Base-by-base conservation (phyloP, 2,329 filamentous ascomycete species). In the Trichoderma citrinoviride region DNA sequence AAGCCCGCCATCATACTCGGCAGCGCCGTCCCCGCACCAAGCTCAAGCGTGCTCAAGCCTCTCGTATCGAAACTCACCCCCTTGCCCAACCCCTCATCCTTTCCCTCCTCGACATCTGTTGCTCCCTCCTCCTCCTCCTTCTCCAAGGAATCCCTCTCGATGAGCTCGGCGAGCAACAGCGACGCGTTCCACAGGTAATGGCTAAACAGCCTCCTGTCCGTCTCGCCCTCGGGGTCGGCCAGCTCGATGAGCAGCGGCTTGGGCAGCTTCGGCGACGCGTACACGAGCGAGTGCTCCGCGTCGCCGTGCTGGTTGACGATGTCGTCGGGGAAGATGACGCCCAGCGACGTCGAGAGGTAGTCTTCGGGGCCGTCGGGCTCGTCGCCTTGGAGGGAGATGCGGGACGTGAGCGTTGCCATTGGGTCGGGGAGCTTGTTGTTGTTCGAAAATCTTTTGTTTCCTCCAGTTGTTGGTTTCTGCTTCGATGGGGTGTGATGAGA, bases 181-280 rank as follows among this genome's bases (percentile, higher is more conserved):
- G 80, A 82, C 7, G 88, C 81, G 75, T 92, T 92, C 89, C 89
- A 92, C 27, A 92, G 76, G 74, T 88, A 91, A 73, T 92, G 89
- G 67, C 87, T 86, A 73, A 91, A 92, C 50, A 91, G 81, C 21
- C 76, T 74, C 56, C 87, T 77, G 70, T 87, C 83, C 33, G 81
- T 76, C 62, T 87, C 85, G 37, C 75, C 78, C 37, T 77, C 73
- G 14, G 77, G 86, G 70, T 85, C 79, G 23, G 80, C 75, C 19
- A 85, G 78, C 8, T 76, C 76, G 70, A 85, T 77, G 50, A 73
- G 68, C 50, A 85, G 71, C 12, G 79, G 78, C 60, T 72, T 73
- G 17, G 79, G 81, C 17, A 85, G 78, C 65, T 79, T 78, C 43
- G 79, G 83, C 65, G 82, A 87, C 21, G 77, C 78, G 76, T 91